Conservation (phyloP, 1,284 basidiomycete genomes). For the Takashimella koratensis region DNA sequence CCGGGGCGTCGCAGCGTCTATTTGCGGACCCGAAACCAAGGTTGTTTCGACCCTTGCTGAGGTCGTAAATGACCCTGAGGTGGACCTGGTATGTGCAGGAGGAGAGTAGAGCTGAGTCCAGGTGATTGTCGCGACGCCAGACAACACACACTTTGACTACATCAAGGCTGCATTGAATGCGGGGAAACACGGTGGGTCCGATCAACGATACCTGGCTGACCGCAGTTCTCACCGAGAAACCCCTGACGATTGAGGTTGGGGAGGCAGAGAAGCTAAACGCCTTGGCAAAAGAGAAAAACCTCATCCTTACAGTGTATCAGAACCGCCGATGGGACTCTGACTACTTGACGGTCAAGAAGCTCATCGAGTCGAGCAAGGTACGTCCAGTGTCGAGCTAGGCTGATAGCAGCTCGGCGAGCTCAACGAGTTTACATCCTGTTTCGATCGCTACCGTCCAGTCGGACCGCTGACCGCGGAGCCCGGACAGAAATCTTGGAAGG, state of each 20-base stretch:
- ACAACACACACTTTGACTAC: conserved; percentile 67
- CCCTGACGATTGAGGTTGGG: conserved; percentile 61
- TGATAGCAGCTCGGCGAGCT: conserved; percentile 23
- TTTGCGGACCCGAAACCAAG: conserved; percentile 31
- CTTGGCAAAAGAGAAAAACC: conserved; percentile 61
- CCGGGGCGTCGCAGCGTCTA: conserved; percentile 18
- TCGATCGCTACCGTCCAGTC: conserved; percentile 63
- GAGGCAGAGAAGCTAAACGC: conserved; percentile 64
- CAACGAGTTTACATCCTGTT: conserved; percentile 48
- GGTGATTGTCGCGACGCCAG: conserved; percentile 68
- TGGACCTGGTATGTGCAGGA: conserved; percentile 38
- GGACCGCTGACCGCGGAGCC: conserved; percentile 49
- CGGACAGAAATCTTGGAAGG: conserved; percentile 44
- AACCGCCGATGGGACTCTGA: conserved; percentile 58
- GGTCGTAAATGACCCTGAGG: conserved; percentile 40
- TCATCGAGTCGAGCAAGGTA: conserved; percentile 57
- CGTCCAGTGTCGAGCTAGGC: conserved; percentile 44
- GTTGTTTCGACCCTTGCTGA: conserved; percentile 42
- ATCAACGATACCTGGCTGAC: conserved; percentile 47
- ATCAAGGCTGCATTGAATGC: conserved; percentile 56
- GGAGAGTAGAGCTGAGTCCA: neutral
- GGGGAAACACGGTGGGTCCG: conserved; percentile 66
- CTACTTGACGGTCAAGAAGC: conserved; percentile 65
- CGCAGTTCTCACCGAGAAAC: conserved; percentile 69
- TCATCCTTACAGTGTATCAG: conserved; percentile 67